Evolutionary conservation across 2,329 filamentous ascomycete species (phyloP).

Genomic region (Colletotrichum nymphaeae): DNA sequence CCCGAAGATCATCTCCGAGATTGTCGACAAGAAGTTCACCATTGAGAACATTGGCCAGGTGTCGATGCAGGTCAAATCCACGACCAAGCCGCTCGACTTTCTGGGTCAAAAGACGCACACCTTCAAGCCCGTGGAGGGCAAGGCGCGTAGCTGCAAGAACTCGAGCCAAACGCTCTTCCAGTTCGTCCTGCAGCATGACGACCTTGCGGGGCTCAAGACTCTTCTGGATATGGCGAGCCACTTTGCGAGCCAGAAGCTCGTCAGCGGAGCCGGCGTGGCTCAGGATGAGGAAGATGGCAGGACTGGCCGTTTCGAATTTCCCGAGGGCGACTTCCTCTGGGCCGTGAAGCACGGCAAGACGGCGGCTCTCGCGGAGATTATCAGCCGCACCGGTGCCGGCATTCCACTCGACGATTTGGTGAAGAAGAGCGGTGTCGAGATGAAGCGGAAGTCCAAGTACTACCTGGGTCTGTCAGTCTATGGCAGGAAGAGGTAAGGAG

Average conservation of each 20-base stretch:
- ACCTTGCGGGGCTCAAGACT: constrained; percentile 64
- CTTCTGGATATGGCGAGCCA: constrained; percentile 66
- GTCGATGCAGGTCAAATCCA: constrained; percentile 75
- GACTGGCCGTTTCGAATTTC: constrained; percentile 51
- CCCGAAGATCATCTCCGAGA: constrained; percentile 61
- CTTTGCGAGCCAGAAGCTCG: constrained; percentile 52
- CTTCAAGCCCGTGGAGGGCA: constrained; percentile 46
- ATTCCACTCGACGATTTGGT: constrained; percentile 76
- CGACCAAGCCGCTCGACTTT: constrained; percentile 64
- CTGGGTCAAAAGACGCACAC: constrained; percentile 54
- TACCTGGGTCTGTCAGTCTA: constrained; percentile 84
- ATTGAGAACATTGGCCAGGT: constrained; percentile 81
- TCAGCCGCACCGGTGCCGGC: constrained; percentile 74
- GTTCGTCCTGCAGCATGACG: constrained; percentile 63
- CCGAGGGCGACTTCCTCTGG: constrained; percentile 51
- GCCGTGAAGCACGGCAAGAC: constrained; percentile 62
- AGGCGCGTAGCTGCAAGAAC: constrained; percentile 39
- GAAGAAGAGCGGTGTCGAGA: constrained; percentile 71
- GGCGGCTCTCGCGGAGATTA: constrained; percentile 71
- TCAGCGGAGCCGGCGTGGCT: constrained; percentile 11
- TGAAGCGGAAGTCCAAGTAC: constrained; percentile 73
- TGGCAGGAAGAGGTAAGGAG: constrained; percentile 70
- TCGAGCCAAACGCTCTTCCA: constrained; percentile 46
- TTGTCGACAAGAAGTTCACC: constrained; percentile 76
- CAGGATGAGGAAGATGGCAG: constrained; percentile 45